Conservation (phyloP, 2,329 filamentous ascomycete genomes). For the Xylaria sp. region DNA sequence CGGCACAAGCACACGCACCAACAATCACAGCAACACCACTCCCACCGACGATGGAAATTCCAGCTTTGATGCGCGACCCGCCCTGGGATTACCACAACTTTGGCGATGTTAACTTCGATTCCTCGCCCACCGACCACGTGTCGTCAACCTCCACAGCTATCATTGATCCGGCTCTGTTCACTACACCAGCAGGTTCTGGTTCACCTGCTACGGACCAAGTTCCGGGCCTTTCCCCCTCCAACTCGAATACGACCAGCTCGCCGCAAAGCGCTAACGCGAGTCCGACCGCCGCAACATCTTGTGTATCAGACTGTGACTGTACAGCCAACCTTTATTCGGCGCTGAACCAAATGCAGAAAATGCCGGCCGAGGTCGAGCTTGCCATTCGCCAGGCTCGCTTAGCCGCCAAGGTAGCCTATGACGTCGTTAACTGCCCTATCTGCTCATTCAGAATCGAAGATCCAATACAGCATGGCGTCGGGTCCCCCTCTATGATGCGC, state of each 20-base stretch:
- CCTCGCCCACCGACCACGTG: constrained; percentile 23
- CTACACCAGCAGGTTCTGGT: constrained; percentile 4
- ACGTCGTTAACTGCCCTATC: constrained; percentile 55
- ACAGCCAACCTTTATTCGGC: constrained; percentile 56
- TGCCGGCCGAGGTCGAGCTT: constrained; percentile 51
- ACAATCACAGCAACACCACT: neutral
- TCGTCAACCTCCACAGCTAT: constrained; percentile 32
- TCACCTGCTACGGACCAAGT: constrained; percentile 31
- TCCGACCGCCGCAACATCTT: constrained; percentile 6
- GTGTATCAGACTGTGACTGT: constrained; percentile 49
- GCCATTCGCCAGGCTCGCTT: constrained; percentile 56
- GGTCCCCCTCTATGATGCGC: constrained; percentile 50
- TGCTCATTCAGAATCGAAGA: constrained; percentile 52
- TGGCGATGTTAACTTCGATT: constrained; percentile 37
- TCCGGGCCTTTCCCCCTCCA: constrained; percentile 35
- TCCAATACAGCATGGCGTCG: neutral
- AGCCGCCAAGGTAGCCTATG: constrained; percentile 55
- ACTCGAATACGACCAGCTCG: constrained; percentile 32
- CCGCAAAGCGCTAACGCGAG: constrained; percentile 29
- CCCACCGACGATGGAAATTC: constrained; percentile 4
- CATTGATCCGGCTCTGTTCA: constrained; percentile 40
- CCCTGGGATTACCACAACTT: constrained; percentile 21
- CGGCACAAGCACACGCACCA: neutral
- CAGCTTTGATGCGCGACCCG: neutral
- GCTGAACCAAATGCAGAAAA: constrained; percentile 54